phyloP scores from a whole-genome alignment of 164 flowering plant species.

The Cinnamomum micranthum region DNA sequence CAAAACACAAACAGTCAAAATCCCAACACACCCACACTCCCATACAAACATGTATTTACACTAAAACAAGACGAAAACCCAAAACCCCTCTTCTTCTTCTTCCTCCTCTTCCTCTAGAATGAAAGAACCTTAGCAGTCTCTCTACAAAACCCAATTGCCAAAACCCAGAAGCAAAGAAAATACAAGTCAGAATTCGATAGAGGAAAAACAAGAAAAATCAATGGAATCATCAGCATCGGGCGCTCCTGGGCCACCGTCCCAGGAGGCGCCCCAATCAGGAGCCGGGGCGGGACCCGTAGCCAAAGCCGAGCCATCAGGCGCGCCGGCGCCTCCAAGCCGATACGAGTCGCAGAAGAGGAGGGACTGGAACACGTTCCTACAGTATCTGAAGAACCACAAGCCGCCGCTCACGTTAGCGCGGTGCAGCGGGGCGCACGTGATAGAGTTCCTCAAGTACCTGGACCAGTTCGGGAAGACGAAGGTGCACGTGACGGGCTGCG shows the following conservation, averaged over 20 bases:
- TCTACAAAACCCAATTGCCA: background rate
- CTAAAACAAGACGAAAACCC: too few relatives aligned
- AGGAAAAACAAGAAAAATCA: background rate
- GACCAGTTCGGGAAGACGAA: constrained; percentile 45
- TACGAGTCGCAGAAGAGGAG: constrained; percentile 42
- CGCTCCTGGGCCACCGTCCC: background rate
- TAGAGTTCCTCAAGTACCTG: constrained; percentile 38
- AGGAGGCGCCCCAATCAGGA: background rate
- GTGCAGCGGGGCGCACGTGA: constrained; percentile 35
- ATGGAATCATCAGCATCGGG: background rate
- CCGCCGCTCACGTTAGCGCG: constrained; percentile 26
- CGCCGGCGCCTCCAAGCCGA: constrained; percentile 25
- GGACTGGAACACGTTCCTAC: constrained; percentile 42
- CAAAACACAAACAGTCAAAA: background rate
- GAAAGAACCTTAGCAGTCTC: background rate
- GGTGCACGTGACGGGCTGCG: constrained; percentile 30
- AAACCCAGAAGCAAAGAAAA: too few relatives aligned
- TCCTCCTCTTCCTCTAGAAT: background rate
- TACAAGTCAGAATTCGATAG: background rate
- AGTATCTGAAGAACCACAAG: constrained; percentile 38
- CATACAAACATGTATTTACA: too few relatives aligned
- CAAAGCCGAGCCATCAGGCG: background rate
- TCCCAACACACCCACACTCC: background rate
- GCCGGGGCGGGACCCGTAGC: background rate
- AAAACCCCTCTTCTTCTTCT: background rate